These are phyloP conservation scores for Elsinoe perseae DNA, from an alignment of 2,329 filamentous ascomycete species.

Conservation along the genomic window DNA sequence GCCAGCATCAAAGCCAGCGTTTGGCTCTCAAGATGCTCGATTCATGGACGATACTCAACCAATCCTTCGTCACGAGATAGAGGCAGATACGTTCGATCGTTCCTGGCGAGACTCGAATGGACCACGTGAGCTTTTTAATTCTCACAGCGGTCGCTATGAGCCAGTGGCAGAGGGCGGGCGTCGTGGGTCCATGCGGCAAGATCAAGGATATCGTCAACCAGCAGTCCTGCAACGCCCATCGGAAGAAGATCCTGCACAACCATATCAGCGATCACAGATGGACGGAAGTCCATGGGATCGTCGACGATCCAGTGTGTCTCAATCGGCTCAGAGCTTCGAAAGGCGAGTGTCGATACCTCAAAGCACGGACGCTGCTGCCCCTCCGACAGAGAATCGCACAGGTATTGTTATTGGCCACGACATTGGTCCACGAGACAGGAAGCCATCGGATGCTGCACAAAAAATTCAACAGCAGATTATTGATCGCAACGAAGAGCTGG, in stretches of 20 bases:
- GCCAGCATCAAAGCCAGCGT: conserved; percentile 24
- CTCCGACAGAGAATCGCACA: conserved; percentile 29
- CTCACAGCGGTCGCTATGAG: conserved; percentile 89
- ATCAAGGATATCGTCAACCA: conserved; percentile 61
- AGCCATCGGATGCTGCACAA: conserved; percentile 46
- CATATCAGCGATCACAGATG: conserved; percentile 72
- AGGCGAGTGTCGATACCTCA: conserved; percentile 54
- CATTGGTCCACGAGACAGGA: conserved; percentile 18
- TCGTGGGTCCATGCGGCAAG: conserved; percentile 60
- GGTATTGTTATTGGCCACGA: conserved; percentile 27
- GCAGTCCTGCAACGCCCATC: conserved; percentile 68
- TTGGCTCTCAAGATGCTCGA: conserved; percentile 52
- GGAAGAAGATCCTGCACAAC: conserved; percentile 69
- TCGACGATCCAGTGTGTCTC: conserved; percentile 83
- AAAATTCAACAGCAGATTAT: conserved; percentile 53
- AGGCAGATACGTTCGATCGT: conserved; percentile 86
- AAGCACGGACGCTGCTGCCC: conserved; percentile 35
- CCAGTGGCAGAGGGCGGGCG: conserved; percentile 65
- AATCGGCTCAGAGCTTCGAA: conserved; percentile 58
- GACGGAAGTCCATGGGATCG: conserved; percentile 58
- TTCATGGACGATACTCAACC: conserved; percentile 43
- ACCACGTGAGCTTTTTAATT: conserved; percentile 80
- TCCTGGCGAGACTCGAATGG: conserved; percentile 66
- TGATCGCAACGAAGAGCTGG: conserved; percentile 17
- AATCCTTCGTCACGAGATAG: conserved; percentile 66